Evolutionary conservation across 1,139 yeast species (phyloP), one percentile per base, ranked within the genome.

Genomic region (Martiniozyma asiatica): DNA sequence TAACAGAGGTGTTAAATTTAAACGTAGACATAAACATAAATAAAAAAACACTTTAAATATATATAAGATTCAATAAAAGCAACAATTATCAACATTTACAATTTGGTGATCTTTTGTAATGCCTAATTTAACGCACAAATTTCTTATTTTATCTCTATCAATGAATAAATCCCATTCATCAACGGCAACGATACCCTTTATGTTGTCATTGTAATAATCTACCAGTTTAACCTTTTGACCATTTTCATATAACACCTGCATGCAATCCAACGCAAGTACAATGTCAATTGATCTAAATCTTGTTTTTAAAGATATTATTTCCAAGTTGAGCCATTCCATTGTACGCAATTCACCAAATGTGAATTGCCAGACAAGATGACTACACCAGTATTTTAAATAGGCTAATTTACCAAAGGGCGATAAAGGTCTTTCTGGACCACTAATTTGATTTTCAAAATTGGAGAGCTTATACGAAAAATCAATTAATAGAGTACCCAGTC

Each of bases 361-460:
- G 23, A 72, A 41, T 30, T 55, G 61, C 33, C 61, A 47, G 1
- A 66, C 60, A 2, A 78, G 42, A 3, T 59, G 48, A 27, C 63
- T 61, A 10, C 81, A 63, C 98, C 98, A 89, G 52, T 68, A 87
- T n/a, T 67, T 58, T 20, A 79, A 45, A 46, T 85, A 89, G 5
- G 87, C 70, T 5, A 71, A 59, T 31, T 66, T 64, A 0, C 98
- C 98, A 51, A 72, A 80, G 0, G 78, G 77, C 5, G 94, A 80
- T 13, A 89, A 58, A 0, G 98, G 98, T 40, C 75, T 68, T 50
- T 89, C 98, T 0, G 98, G 98, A 0, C 96, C 94, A 35, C 95
- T 85, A 19, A 62, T 52, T 29, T 59, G 56, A 47, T 51, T 73
- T 55, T 56, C 80, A 50, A 43, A 66, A 29, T 61, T 58, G 0